Evolutionary conservation across 306 rosid genomes (phyloP), one percentile per base, ranked within the genome.

Genomic region (Cicer arietinum): DNA sequence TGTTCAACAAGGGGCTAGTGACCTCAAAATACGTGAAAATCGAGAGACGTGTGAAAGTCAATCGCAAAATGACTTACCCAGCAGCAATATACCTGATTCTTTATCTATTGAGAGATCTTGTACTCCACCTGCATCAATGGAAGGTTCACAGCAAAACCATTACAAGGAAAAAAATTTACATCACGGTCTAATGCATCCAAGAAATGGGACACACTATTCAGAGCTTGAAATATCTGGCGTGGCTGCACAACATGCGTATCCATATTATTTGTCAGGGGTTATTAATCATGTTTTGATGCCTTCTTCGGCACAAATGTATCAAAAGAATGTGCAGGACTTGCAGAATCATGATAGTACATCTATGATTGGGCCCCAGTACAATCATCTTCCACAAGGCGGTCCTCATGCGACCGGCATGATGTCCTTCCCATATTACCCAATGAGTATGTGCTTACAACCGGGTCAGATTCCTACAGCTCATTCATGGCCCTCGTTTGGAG

Each of bases 91-190:
- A 20, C 96, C 86, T 0, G 91, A 90, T 85, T 95, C 97, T 73
- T 64, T 85, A 61, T 90, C 99, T 67, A 14, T 95, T 68, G 98
- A 95, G 79, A 90, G 93, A 73, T 92, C 97, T 77, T 89, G 85
- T 66, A 92, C 99, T 66, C 92, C 96, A 50, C 88, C 92, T 60
- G 86, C 89, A 69, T 85, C 89, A 12, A 60, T 57, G 79, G 92
- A 90, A 60, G 82, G 65, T 78, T 82, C 80, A 44, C 76, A 73
- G 80, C 89, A 81, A 75, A 87, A 80, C 39, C 57, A 76, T 62
- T 66, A 40, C 69, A 74, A 48, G 73, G 90, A 88, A 72, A 92
- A 85, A 43, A 22, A 52, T 57, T 83, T 74, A 62, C 87, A 83
- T 51, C 66, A 35, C 6, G 83, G 78, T 65, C 79, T 58, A 77